These are phyloP conservation scores for Peribolospora baueri DNA, from an alignment of 768 basidiomycete genomes.

Conservation along the genomic window DNA sequence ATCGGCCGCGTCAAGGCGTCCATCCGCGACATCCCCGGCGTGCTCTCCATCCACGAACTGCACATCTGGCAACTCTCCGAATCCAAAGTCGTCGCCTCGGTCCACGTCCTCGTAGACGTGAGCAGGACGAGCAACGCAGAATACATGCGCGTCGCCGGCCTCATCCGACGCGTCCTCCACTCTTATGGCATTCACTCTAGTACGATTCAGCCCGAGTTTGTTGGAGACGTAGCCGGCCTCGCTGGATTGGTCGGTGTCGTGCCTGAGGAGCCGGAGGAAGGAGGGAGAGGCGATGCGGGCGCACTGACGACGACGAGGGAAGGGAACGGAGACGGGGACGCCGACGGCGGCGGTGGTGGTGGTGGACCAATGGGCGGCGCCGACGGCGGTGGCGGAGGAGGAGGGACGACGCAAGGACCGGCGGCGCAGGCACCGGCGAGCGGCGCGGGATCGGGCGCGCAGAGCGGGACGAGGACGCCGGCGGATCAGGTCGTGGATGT, in stretches of 20 bases:
- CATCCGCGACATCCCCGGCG: slow-evolving; percentile 61
- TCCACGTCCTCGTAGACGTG: slow-evolving; percentile 52
- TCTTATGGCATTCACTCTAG: slow-evolving; percentile 74
- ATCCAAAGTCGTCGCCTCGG: slow-evolving; percentile 77
- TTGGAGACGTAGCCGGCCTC: background rate
- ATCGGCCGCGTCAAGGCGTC: slow-evolving; percentile 66
- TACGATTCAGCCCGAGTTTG: slow-evolving; percentile 68
- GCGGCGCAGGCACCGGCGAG: too few relatives aligned
- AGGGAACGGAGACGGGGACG: too few relatives aligned
- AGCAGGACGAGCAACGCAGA: slow-evolving; percentile 38
- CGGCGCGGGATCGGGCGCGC: too few relatives aligned
- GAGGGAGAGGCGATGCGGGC: too few relatives aligned
- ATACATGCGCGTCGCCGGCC: slow-evolving; percentile 70
- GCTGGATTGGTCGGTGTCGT: background rate
- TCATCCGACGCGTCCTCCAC: slow-evolving; percentile 65
- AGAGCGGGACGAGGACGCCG: too few relatives aligned
- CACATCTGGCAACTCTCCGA: slow-evolving; percentile 97
- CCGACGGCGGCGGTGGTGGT: too few relatives aligned
- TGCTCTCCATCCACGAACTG: slow-evolving; percentile 68
- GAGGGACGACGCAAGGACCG: too few relatives aligned
- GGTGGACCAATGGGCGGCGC: too few relatives aligned
- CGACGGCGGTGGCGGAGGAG: too few relatives aligned
- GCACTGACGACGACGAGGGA: too few relatives aligned
- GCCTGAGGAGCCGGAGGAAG: too few relatives aligned
- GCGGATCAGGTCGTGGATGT: too few relatives aligned